Conservation (phyloP, 2,329 filamentous ascomycete genomes). For the Decorospora gaudefroyi region DNA sequence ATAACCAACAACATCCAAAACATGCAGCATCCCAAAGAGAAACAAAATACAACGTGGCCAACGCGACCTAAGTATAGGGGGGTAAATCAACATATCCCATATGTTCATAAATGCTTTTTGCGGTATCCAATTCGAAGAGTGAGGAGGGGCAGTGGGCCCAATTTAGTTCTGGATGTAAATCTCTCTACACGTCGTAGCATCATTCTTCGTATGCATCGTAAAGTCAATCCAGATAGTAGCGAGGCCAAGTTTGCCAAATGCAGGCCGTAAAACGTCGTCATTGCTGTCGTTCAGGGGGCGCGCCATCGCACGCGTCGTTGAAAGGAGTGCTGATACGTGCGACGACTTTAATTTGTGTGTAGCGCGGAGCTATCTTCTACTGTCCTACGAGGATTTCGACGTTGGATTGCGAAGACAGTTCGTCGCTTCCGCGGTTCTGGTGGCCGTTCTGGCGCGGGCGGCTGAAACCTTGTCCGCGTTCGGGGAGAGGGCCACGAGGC, state of each 20-base stretch:
- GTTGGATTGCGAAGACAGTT: constrained; percentile 63
- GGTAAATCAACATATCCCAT: constrained; percentile 26
- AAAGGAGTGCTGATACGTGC: constrained; percentile 32
- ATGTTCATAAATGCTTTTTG: constrained; percentile 45
- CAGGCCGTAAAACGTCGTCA: constrained; percentile 45
- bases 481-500: constrained; percentile 64
- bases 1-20: neutral
- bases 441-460: constrained; percentile 64
- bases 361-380: constrained; percentile 29
- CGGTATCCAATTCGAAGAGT: constrained; percentile 30
- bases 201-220: constrained; percentile 50
- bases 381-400: constrained; percentile 69
- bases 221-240: constrained; percentile 39
- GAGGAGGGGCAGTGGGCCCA: constrained; percentile 39
- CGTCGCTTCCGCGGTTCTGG: constrained; percentile 65
- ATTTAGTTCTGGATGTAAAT: constrained; percentile 35
- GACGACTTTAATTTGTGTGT: constrained; percentile 23
- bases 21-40: no score
- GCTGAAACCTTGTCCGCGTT: constrained; percentile 63
- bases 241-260: constrained; percentile 29
- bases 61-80: constrained; percentile 6
- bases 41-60: neutral
- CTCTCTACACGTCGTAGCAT: constrained; percentile 50
- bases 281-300: constrained; percentile 33
- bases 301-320: constrained; percentile 30